Base-by-base conservation (phyloP, 2,329 filamentous ascomycete species). In the Sordariomycetes sp. region DNA sequence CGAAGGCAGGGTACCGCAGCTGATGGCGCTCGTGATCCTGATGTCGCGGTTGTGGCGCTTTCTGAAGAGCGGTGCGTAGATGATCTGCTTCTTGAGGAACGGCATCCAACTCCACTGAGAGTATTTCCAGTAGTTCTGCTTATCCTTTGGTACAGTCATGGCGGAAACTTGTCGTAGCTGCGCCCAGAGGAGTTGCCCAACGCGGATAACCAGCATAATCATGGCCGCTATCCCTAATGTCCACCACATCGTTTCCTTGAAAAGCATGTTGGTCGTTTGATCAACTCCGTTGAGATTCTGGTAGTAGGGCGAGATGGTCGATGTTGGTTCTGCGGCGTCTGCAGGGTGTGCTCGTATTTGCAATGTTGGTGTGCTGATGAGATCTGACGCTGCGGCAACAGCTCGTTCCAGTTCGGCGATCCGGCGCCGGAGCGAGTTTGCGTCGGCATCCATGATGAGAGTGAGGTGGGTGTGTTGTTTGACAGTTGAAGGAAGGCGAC, bases 31-130 rank as follows among this genome's bases (percentile, higher is more conserved):
- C 34, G 74, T 79, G 33, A 82, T 57, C 47, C 67, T 66, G 46
- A 82, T 68, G 53, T 82, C 78, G 46, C 75, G 66, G 59, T 81
- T 82, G 56, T 82, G 79, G 30, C 78, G 70, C 49, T 80, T 81
- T 11, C 60, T 70, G 57, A 70, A 70, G 17, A 83, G 56, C 3
- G 79, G 79, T 2, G 79, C 76, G 45, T 82, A 63, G 31, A 57
- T 55, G 37, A 82, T 47, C 42, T 79, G 58, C 51, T 70, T 75
- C 61, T 82, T 82, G 44, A 81, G 44, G 39, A 58, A 58, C 10
- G 76, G 75, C 65, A 76, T 74, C 70, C 71, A 75, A 37, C 58
- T 61, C 64, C 64, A 75, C 48, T 75, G 70, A 11, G 70, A 64
- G 16, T 51, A 48, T 43, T 64, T 71, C 74, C 75, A 82, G 54